Evolutionary conservation across 768 basidiomycete species (phyloP).

Genomic region (Amanita molliuscula): DNA sequence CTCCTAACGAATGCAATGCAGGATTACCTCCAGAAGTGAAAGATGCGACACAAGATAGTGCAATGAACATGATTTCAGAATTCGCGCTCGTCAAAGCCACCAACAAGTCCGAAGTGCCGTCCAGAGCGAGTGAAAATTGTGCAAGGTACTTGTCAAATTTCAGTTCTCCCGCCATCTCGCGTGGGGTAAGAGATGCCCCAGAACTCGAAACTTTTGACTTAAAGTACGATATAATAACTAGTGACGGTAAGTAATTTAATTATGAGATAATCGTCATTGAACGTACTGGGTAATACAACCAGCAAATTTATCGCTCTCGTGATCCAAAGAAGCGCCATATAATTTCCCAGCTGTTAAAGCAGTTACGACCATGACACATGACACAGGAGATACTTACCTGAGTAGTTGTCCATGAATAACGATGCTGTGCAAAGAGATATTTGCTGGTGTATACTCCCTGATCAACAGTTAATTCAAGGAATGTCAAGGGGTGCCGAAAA

Average conservation of each 20-base stretch:
- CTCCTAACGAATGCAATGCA: constrained; percentile 58
- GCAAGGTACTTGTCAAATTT: constrained; percentile 62
- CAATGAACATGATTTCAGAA: constrained; percentile 44
- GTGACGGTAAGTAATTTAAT: not conserved
- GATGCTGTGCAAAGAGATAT: constrained; percentile 68
- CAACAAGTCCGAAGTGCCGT: constrained; percentile 52
- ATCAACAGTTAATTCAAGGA: constrained; percentile 3
- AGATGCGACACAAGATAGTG: constrained; percentile 49
- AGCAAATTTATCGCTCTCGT: constrained; percentile 57
- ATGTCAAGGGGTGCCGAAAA: not conserved
- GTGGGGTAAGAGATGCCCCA: constrained; percentile 15
- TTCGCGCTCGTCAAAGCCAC: constrained; percentile 44
- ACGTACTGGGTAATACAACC: constrained; percentile 58
- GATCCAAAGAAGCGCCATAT: constrained; percentile 61
- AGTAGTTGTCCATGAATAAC: constrained; percentile 58
- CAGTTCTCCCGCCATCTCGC: constrained; percentile 48
- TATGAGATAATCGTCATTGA: not conserved
- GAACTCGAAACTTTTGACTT: constrained; percentile 34
- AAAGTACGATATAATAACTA: constrained; percentile 53
- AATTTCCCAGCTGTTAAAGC: constrained; percentile 48
- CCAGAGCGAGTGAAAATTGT: constrained; percentile 53
- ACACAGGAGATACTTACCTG: constrained; percentile 22
- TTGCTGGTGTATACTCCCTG: constrained; percentile 67
- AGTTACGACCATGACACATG: not conserved
- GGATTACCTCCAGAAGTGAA: constrained; percentile 64